Conservation (phyloP, 257 asterid species). For the Catharanthus roseus region DNA sequence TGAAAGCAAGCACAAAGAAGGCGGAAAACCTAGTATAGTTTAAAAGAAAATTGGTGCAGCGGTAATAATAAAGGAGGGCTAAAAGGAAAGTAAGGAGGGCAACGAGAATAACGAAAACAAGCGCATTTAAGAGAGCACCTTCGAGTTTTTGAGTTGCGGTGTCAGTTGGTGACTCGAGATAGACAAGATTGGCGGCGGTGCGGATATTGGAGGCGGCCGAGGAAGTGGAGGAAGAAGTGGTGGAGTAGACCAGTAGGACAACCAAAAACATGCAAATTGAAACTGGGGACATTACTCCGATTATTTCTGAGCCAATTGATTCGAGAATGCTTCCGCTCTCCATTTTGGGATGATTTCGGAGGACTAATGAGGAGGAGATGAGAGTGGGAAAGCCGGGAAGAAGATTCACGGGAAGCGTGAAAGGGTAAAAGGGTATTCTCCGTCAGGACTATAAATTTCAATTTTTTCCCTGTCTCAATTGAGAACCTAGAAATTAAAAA, state of each 20-base stretch:
- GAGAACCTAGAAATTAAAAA: too few species aligned
- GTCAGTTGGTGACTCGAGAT: constrained; percentile 73
- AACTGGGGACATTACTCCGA: constrained; percentile 93
- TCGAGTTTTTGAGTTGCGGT: constrained; percentile 68
- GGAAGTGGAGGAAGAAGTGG: constrained; percentile 46
- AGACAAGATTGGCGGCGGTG: constrained; percentile 83
- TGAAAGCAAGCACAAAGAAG: constrained; percentile 54
- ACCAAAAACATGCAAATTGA: constrained; percentile 92
- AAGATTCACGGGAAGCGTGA: neutral
- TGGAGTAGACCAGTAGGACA: constrained; percentile 77
- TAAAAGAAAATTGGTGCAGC: constrained; percentile 67
- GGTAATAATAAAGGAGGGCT: constrained; percentile 79
- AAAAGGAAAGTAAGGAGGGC: constrained; percentile 73
- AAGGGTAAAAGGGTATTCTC: too few species aligned
- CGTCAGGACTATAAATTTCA: too few species aligned
- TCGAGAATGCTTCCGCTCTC: constrained; percentile 74
- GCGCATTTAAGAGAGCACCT: constrained; percentile 74
- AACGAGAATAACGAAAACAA: constrained; percentile 65
- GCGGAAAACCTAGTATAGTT: constrained; percentile 84
- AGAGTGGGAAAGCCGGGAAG: neutral
- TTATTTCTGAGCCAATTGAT: constrained; percentile 69
- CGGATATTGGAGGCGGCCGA: constrained; percentile 41
- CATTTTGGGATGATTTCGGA: constrained; percentile 24
- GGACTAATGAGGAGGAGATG: too few species aligned
- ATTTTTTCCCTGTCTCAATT: too few species aligned